A percentile compares a stretch with the other conserved stretches of the same genome.
Conservation (phyloP, 352 stramenopile genomes). For the Pythium insidiosum region DNA sequence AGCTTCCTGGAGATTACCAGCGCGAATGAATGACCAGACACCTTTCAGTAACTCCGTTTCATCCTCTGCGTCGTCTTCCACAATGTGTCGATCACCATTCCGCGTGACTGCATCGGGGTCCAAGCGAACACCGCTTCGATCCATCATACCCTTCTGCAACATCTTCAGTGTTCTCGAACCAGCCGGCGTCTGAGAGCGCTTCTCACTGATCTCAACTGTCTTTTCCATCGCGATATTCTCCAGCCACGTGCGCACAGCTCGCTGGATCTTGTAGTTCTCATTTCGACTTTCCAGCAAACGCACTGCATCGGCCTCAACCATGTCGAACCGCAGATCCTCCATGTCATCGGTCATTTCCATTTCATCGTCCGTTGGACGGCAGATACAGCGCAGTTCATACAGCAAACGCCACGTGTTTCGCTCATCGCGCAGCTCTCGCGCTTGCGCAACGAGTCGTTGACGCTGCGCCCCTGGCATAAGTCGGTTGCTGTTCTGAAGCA, state of each 20-base stretch:
- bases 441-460: conserved; percentile 32
- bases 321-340: conserved; percentile 54
- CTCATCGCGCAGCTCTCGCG: conserved; percentile 66
- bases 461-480: conserved; percentile 9
- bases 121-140: conserved; percentile 26
- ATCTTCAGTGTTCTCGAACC: conserved; percentile 57
- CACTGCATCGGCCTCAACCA: conserved; percentile 73
- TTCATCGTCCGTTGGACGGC: conserved; percentile 26
- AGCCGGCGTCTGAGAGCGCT: conserved; percentile 24
- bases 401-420: conserved; percentile 80
- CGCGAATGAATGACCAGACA: conserved; percentile 68
- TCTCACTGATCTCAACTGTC: conserved; percentile 49
- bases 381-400: conserved; percentile 66
- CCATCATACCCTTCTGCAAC: conserved; percentile 38
- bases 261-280: conserved; percentile 63
- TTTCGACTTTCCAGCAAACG: conserved; percentile 46
- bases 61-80: conserved; percentile 75
- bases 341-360: conserved; percentile 20
- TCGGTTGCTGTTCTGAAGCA: conserved; percentile 10
- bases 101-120: conserved; percentile 66
- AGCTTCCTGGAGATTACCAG: conserved; percentile 51
- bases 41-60: conserved; percentile 69
- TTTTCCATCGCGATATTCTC: conserved; percentile 73
- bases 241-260: conserved; percentile 70
- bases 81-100: conserved; percentile 48